Base-by-base conservation (phyloP, 352 stramenopile species). In the Phytophthora megakarya region DNA sequence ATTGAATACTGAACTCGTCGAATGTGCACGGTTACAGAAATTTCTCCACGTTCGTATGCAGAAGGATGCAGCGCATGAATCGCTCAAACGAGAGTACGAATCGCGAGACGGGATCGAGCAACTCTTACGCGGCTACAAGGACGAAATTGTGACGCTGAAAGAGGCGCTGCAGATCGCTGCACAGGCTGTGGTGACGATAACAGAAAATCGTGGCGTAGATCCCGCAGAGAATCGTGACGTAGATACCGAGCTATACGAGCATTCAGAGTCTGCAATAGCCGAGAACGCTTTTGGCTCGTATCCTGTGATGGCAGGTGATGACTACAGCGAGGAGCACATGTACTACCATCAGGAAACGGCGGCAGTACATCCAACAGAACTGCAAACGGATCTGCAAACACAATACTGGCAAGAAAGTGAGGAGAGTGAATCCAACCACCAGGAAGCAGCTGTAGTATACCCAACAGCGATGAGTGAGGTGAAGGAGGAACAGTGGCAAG, bases 141-240 rank as follows among this genome's bases (percentile, higher is more conserved):
- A 91, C 48, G 81, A 93, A 22, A 73, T 88, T 18, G 81, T 86
- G 22, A 90, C 80, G 18, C 63, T 93, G 3, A 88, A 89, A 44
- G 84, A 93, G 48, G 84, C 84, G 10, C 75, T 93, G 18, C 73
- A 84, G 40, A 93, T 91, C 40, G 81, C 81, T 18, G 81, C 84
- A 1, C 66, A 81, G 28, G 78, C 81, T 2, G 76, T 90, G n/a
- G 73, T 70, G 4, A 68, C 67, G 26, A 71, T 84, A 49, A 7
- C 13, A 3, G 28, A 61, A 26, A 61, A 8, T 33, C 4, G 19
- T 53, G 18, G 25, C 11, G 33, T 8, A 9, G 28, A 42, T 12
- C 37, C 18, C 16, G n/a, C 13, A 3, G 28, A 61, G 22, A 61
- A 8, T 33, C 4, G 19, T 53, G 18, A 23, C 11, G 33, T 8